Percentiles rank a stretch among this genome's conserved stretches.
phyloP scores from a whole-genome alignment of 352 stramenopile species.

The Achlya hypogyna region DNA sequence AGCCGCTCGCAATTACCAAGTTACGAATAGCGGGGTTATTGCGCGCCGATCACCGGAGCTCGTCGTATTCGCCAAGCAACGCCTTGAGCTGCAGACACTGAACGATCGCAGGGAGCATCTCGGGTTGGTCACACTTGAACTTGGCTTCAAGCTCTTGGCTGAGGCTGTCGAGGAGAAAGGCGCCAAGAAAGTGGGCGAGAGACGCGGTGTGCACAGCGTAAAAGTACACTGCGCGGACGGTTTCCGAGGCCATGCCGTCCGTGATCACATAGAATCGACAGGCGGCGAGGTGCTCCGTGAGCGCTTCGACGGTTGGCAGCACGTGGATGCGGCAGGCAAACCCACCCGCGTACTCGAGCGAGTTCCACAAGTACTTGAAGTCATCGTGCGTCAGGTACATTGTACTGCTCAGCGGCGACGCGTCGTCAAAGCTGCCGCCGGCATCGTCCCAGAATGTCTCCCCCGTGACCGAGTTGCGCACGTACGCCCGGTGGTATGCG shows the following conservation, averaged over 20 bases:
- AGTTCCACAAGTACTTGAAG: constrained; percentile 46
- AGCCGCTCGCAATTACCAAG: too few relatives aligned
- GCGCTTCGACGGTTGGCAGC: constrained; percentile 32
- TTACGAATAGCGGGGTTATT: too few relatives aligned
- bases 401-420: constrained; percentile 11
- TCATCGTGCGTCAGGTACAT: constrained; percentile 25
- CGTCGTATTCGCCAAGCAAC: constrained; percentile 49
- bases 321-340: constrained; percentile 56
- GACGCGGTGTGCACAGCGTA: constrained; percentile 30
- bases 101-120: constrained; percentile 52
- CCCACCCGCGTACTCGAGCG: constrained; percentile 38
- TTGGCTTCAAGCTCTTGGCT: constrained; percentile 50
- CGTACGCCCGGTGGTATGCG: constrained; percentile 36
- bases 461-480: constrained; percentile 57
- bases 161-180: constrained; percentile 65
- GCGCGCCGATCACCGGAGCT: background rate
- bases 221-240: constrained; percentile 42
- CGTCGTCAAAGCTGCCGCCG: background rate
- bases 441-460: constrained; percentile 52
- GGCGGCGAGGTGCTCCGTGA: constrained; percentile 35
- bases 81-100: constrained; percentile 69
- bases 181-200: constrained; percentile 26
- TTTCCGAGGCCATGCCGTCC: constrained; percentile 33
- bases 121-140: constrained; percentile 45
- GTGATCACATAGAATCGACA: constrained; percentile 47